phyloP scores from a whole-genome alignment of 208 protist species.

The Angomonas deanei region DNA sequence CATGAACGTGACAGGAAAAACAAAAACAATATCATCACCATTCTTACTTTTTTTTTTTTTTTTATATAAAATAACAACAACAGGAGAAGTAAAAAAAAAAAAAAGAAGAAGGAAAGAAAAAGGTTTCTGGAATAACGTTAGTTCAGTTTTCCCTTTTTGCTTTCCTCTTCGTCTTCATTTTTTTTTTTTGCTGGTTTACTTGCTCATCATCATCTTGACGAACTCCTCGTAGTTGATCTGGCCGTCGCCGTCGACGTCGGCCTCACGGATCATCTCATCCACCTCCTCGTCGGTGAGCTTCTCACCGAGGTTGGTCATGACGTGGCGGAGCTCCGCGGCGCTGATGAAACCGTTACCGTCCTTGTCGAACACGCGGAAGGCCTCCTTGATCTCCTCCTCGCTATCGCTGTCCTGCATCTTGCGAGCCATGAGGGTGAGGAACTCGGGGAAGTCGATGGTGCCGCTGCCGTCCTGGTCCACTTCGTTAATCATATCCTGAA shows the following conservation, averaged over 20 bases:
- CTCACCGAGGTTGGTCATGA: conserved; percentile 94
- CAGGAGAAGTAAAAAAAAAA: too few species aligned
- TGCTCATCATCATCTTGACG: conserved; percentile 84
- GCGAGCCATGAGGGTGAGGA: conserved; percentile 77
- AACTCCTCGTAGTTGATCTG: conserved; percentile 86
- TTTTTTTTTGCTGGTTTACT: conserved; percentile 24
- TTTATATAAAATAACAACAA: conserved; percentile 3
- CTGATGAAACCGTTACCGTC: conserved; percentile 93
- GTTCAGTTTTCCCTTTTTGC: not conserved
- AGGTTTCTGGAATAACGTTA: not conserved
- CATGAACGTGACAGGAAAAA: too few species aligned
- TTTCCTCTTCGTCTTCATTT: not conserved
- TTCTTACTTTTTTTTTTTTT: too few species aligned
- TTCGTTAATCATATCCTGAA: conserved; percentile 98
- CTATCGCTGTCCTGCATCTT: conserved; percentile 91
- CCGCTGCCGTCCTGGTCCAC: conserved; percentile 93
- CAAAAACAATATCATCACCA: too few species aligned
- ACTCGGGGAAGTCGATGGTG: conserved; percentile 96
- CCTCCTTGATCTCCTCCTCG: conserved; percentile 94
- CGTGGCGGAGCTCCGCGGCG: conserved; percentile 91
- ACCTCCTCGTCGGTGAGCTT: conserved; percentile 92
- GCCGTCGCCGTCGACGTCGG: conserved; percentile 80
- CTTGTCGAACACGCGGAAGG: conserved; percentile 95
- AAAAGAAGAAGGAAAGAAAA: too few species aligned
- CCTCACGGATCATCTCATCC: conserved; percentile 87